Base-by-base conservation (phyloP, 1,139 yeast species). In the Kodamaea ohmeri region DNA sequence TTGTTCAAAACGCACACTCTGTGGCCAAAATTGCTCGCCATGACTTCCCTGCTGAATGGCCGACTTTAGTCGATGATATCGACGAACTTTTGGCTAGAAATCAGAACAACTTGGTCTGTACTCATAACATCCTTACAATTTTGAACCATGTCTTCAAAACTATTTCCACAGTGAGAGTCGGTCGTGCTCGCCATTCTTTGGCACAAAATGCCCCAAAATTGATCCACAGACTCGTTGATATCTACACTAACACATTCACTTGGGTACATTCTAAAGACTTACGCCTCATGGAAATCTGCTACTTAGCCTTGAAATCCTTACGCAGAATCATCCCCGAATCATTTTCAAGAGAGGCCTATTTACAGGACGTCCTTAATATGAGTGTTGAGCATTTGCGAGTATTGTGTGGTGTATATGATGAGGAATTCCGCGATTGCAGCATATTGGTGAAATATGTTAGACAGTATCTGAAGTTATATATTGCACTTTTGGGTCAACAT, bases 31-130 rank as follows among this genome's bases (percentile, higher is more conserved):
- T 92, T 29, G 84, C 86, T 19, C 65, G 97, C 37, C 71, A 80
- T 39, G 98, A 92, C 52, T 92, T 85, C 56, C 97, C 97, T 0
- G 59, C 65, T 6, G 90, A 83, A 34, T 92, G 97, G 97, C 89
- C 94, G 0, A 62, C 71, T 2, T 57, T 89, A 20, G 83, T 90
- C 52, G 89, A 83, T 41, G 80, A 80, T 11, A 49, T 89, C 1
- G 49, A 63, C 32, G 56, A 49, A 28, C 56, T 46, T 20, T 64
- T 80, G 21, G 63, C 86, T 13, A 67, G 67, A 24, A 77, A n/a
- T n/a, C n/a, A n/a, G n/a, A n/a, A 82, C 48, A 9, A 25, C 13
- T 53, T 76, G 31, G 65, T 76, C 0, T 71, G 76, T 35, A 63
- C 80, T 9, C 78, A 80, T 54, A 86, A 88, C 51, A 53, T 79